Conservation (phyloP, 1,284 basidiomycete species). For the Blastosporella zonata region DNA sequence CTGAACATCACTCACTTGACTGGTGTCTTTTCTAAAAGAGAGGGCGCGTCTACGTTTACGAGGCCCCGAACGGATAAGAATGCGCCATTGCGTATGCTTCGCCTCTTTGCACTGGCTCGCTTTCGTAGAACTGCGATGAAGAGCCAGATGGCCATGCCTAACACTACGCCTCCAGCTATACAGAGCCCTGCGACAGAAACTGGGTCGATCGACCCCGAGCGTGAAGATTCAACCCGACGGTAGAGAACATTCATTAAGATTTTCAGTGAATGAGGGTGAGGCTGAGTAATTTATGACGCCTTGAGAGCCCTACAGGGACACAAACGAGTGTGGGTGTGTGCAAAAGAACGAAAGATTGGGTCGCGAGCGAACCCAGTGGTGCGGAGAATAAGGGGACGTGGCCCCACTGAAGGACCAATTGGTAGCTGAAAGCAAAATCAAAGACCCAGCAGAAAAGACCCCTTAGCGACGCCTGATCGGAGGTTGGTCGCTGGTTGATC, state of each 20-base stretch:
- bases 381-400: neutral
- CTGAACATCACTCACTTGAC: constrained; percentile 1
- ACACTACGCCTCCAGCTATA: constrained; percentile 38
- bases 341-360: constrained; percentile 1
- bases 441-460: neutral
- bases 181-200: constrained; percentile 47
- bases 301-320: neutral
- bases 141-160: constrained; percentile 40
- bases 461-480: constrained; percentile 5
- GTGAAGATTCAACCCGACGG: constrained; percentile 17
- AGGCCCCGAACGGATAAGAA: constrained; percentile 49
- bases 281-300: neutral
- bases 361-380: neutral
- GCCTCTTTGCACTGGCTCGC: constrained; percentile 34
- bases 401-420: neutral
- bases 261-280: neutral
- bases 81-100: constrained; percentile 36
- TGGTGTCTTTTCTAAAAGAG: constrained; percentile 6
- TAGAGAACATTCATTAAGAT: constrained; percentile 24
- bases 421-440: neutral
- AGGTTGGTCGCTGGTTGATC: neutral
- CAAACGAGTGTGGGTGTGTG: neutral
- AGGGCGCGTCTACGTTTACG: constrained; percentile 29
- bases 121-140: constrained; percentile 37
- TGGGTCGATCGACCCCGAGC: constrained; percentile 24